Evolutionary conservation across 768 basidiomycete species (phyloP).

Genomic region (Mrakia hoshinonis): DNA sequence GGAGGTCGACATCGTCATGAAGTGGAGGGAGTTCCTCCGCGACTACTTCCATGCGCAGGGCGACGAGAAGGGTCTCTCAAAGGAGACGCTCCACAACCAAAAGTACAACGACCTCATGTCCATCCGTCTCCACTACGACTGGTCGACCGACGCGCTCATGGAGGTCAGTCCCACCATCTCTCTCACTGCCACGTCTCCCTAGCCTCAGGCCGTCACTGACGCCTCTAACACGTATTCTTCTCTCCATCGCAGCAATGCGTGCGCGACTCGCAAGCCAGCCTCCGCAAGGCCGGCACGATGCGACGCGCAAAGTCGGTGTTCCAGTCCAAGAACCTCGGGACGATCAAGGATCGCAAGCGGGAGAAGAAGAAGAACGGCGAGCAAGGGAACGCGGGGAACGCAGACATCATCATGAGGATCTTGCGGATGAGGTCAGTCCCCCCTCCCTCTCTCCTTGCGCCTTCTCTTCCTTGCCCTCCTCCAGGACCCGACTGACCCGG

Average conservation of each 20-base stretch:
- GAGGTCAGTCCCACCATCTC: neutral
- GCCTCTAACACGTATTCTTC: neutral
- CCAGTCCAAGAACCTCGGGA: conserved; percentile 85
- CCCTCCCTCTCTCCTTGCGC: neutral
- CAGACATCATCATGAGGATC: conserved; percentile 89
- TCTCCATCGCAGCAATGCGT: conserved; percentile 89
- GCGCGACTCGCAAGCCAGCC: conserved; percentile 80
- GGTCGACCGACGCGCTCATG: conserved; percentile 54
- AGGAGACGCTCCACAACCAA: conserved; percentile 80
- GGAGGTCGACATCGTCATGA: conserved; percentile 97
- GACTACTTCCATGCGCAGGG: conserved; percentile 94
- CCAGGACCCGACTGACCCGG: neutral
- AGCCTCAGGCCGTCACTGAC: neutral
- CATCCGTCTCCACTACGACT: conserved; percentile 90
- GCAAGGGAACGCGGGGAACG: conserved; percentile 53
- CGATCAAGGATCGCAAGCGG: conserved; percentile 85
- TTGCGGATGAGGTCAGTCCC: conserved; percentile 77
- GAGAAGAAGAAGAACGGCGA: conserved; percentile 65
- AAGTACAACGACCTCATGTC: conserved; percentile 87
- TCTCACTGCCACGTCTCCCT: neutral
- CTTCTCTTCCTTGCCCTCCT: neutral
- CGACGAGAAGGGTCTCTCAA: conserved; percentile 70
- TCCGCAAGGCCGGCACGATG: conserved; percentile 63
- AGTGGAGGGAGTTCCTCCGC: conserved; percentile 89
- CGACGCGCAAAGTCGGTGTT: conserved; percentile 90